Percentiles rank a stretch among this genome's conserved stretches.
phyloP scores from a whole-genome alignment of 371 early-diverging fungal species.

The Vairimorpha apis region DNA sequence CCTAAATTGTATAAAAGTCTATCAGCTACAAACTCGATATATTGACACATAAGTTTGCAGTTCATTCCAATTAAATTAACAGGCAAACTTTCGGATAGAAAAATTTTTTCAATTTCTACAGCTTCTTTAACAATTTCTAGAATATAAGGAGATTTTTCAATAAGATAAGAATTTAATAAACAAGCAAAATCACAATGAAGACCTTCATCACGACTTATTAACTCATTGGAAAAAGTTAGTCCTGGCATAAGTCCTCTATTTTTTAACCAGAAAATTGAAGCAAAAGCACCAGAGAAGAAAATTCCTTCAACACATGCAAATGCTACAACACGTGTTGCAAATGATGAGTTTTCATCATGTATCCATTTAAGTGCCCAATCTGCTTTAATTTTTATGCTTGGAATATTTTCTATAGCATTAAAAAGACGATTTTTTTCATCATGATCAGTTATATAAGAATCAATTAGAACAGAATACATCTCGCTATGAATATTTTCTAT shows the following conservation, averaged over 20 bases:
- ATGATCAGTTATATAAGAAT: constrained; percentile 88
- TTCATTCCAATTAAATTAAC: constrained; percentile 96
- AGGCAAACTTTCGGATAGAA: constrained; percentile 85
- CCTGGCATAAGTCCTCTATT: constrained; percentile 99
- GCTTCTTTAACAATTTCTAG: constrained; percentile 74
- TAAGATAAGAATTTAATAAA: constrained; percentile 76
- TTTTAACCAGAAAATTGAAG: constrained; percentile 98
- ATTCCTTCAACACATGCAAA: constrained; percentile 99
- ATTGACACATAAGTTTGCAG: constrained; percentile 81
- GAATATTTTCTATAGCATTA: constrained; percentile 89
- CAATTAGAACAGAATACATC: constrained; percentile 93
- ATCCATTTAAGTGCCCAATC: constrained; percentile 98
- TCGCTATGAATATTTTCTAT: constrained; percentile 99
- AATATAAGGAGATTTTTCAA: constrained; percentile 69
- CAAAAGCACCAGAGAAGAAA: constrained; percentile 95
- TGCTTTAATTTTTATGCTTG: constrained; percentile 89
- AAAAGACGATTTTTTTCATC: constrained; percentile 78
- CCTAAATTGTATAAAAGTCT: constrained; percentile 84
- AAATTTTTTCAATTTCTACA: constrained; percentile 86
- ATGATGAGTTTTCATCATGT: constrained; percentile 71
- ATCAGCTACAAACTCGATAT: constrained; percentile 98
- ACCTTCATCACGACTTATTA: constrained; percentile 96
- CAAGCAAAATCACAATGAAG: constrained; percentile 99
- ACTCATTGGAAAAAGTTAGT: constrained; percentile 94
- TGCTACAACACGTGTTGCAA: constrained; percentile 88